Conservation (phyloP, 2,329 filamentous ascomycete genomes). For the Aspergillus arachidicola region DNA sequence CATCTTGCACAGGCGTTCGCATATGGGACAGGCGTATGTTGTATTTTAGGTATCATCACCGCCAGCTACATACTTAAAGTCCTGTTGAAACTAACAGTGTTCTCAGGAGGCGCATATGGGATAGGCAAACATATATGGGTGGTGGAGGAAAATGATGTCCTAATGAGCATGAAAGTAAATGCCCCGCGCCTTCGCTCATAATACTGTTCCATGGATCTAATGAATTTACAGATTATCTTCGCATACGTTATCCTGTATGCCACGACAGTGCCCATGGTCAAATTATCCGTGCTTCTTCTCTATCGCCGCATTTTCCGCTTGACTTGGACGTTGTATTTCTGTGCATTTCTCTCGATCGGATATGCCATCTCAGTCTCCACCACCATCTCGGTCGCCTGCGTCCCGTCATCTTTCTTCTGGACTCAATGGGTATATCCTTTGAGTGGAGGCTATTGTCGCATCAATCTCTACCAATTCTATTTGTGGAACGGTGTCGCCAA, state of each 20-base stretch:
- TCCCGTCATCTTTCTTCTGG: conserved; percentile 21
- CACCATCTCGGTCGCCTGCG: conserved; percentile 15
- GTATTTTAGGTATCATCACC: conserved; percentile 7
- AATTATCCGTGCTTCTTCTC: conserved; percentile 21
- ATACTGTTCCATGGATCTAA: background rate
- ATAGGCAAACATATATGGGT: conserved; percentile 23
- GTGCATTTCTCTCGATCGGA: conserved; percentile 16
- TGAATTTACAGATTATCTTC: conserved; percentile 14
- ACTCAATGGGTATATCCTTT: conserved; percentile 15
- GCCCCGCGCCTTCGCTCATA: background rate
- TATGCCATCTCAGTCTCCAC: conserved; percentile 15
- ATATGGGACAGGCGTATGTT: conserved; percentile 16
- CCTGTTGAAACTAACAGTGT: background rate
- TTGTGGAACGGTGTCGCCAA: conserved; percentile 21
- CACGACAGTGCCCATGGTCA: conserved; percentile 18
- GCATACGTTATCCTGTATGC: conserved; percentile 20
- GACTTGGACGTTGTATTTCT: conserved; percentile 17
- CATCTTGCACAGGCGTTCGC: conserved; percentile 5
- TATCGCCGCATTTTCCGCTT: conserved; percentile 25
- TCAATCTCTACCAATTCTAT: conserved; percentile 22
- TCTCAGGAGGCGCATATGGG: conserved; percentile 15
- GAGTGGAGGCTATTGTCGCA: conserved; percentile 11
- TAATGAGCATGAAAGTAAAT: conserved; percentile 14
- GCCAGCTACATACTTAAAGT: background rate
- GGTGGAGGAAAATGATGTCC: conserved; percentile 11